Evolutionary conservation across 2,329 filamentous ascomycete genomes (phyloP).

Genomic region (Tolypocladium nubicola): DNA sequence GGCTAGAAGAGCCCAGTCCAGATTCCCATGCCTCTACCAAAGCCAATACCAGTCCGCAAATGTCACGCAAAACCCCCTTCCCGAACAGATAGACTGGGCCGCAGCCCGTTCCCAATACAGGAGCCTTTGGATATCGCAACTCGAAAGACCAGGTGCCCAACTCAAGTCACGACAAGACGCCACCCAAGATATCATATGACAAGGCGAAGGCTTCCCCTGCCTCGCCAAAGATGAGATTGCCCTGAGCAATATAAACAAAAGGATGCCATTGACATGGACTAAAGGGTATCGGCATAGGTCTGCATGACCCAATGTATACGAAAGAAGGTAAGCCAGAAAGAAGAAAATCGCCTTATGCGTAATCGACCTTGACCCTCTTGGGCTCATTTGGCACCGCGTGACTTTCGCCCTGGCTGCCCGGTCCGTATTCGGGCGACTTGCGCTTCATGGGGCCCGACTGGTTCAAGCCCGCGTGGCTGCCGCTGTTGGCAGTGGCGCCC

Average conservation of each 20-base stretch:
- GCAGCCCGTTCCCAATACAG: not conserved
- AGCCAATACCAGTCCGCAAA: not conserved
- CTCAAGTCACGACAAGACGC: not conserved
- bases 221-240: not conserved
- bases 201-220: not conserved
- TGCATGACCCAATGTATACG: not conserved
- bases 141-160: not conserved
- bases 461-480: slow-evolving; percentile 5
- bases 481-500: slow-evolving; percentile 6
- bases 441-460: slow-evolving; percentile 29
- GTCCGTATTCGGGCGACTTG: slow-evolving; percentile 44
- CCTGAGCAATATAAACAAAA: not conserved
- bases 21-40: not conserved
- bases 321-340: not conserved
- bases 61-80: not conserved
- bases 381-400: slow-evolving; percentile 33
- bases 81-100: not conserved
- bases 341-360: not conserved
- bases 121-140: not conserved
- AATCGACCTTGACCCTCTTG: slow-evolving; percentile 45
- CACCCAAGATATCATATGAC: not conserved
- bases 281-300: slow-evolving; percentile 6
- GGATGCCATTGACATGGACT: not conserved
- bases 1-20: not conserved
- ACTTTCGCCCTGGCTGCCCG: slow-evolving; percentile 27